phyloP scores from a whole-genome alignment of 108 stramenopile species.

The Nitzschia inconspicua region DNA sequence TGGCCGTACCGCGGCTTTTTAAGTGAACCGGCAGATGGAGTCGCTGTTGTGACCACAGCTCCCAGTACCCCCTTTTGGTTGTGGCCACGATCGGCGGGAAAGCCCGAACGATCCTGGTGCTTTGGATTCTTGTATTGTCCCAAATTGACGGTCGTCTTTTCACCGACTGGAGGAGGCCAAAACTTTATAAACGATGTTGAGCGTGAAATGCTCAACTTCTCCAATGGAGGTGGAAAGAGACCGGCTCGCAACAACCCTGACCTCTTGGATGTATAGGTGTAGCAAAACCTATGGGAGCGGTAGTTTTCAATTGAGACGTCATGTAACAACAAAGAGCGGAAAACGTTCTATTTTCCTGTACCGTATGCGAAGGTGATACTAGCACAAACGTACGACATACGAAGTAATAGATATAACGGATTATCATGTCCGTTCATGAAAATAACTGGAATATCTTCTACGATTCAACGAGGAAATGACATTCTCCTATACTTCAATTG shows the following conservation, averaged over 20 bases:
- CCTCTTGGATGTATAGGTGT: conserved; percentile 32
- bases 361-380: no score
- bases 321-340: no score
- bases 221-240: conserved; percentile 12
- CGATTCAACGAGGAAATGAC: no score
- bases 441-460: no score
- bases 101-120: conserved; percentile 67
- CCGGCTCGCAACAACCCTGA: conserved; percentile 20
- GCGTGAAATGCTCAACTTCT: conserved; percentile 70
- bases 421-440: no score
- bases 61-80: conserved; percentile 81
- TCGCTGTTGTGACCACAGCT: conserved; percentile 79
- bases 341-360: no score
- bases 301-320: no score
- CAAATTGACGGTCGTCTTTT: conserved; percentile 75
- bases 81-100: conserved; percentile 84
- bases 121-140: conserved; percentile 73
- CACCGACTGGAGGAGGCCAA: conserved; percentile 68
- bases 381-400: no score
- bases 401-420: no score
- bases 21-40: conserved; percentile 68
- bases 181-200: conserved; percentile 82
- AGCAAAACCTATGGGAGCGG: no score
- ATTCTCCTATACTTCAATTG: no score
- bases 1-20: conserved; percentile 75